Base-by-base conservation (phyloP, 2,329 filamentous ascomycete genomes). In the Arthroderma uncinatum region DNA sequence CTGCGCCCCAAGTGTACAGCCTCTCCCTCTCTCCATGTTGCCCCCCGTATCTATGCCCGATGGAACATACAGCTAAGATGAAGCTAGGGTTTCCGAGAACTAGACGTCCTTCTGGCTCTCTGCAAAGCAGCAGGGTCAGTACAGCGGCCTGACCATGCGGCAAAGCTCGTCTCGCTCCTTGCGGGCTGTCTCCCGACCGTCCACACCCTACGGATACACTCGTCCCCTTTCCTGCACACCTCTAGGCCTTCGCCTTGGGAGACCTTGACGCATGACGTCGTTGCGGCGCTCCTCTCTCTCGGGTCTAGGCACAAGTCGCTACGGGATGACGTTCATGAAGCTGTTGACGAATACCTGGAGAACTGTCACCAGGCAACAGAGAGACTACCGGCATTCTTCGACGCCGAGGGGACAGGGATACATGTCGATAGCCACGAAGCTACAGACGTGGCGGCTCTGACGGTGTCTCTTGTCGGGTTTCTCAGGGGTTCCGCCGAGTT, bases 241-340 rank as follows among this genome's bases (percentile, higher is more conserved):
- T 82, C 95, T 68, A 85, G 91, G 60, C 89, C 89, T 1, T 94
- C 89, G 2, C 92, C 94, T 19, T 93, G 89, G 77, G 92, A 97
- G 71, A 80, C 85, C 1, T 76, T 97, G 33, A 85, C 88, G 2
- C 85, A 84, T 65, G 84, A 88, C 64, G 80, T 98, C 39, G 86
- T 89, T 0, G 82, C 81, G 4, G 91, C 91, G 4, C 76, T 97
- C 5, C 79, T 98, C n/a, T 82, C 85, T 0, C 76, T 98, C 21
- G 92, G 89, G 1, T 79, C 82, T 53, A 84, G 84, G 56, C 87
- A 92, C 69, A 76, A 80, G 28, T 78, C 81, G 14, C 75, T 97
- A 23, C 83, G 86, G 59, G 78, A 85, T 57, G 76, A 77, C 1
- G 82, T 89, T 1, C 78, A 82, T 1, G 77, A 83, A 56, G 85